phyloP scores from a whole-genome alignment of 148 eudicot genomes.

The Mesembryanthemum crystallinum region DNA sequence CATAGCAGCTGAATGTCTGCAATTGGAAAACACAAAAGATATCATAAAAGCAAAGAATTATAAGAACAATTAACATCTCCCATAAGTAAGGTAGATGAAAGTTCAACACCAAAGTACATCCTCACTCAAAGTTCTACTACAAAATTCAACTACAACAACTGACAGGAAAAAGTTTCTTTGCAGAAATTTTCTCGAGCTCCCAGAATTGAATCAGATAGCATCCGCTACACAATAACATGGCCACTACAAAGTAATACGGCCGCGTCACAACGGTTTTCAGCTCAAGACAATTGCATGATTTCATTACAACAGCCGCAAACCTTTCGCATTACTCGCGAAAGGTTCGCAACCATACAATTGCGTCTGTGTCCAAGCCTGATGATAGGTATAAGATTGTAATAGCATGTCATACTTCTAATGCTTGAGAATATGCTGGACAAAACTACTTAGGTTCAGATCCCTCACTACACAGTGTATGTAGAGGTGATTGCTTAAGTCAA shows the following conservation, averaged over 20 bases:
- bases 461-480: not conserved
- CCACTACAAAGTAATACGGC: no score
- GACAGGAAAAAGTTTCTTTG: not conserved
- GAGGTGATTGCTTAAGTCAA: not conserved
- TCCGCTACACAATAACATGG: no score
- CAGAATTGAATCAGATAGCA: no score
- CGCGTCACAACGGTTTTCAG: no score
- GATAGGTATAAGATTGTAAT: not conserved
- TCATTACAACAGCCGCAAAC: no score
- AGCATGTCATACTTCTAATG: not conserved
- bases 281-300: not conserved
- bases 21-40: slow-evolving; percentile 11
- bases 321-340: no score
- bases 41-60: not conserved
- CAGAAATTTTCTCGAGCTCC: not conserved
- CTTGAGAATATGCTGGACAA: not conserved
- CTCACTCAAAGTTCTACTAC: not conserved
- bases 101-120: not conserved
- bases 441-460: not conserved
- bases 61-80: not conserved
- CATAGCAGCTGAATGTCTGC: slow-evolving; percentile 42
- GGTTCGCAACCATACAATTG: no score
- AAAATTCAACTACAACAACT: not conserved
- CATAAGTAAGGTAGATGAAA: not conserved
- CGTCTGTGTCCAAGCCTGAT: no score